Conservation (phyloP, 1,139 yeast genomes). For the Zygosaccharomyces sapae region DNA sequence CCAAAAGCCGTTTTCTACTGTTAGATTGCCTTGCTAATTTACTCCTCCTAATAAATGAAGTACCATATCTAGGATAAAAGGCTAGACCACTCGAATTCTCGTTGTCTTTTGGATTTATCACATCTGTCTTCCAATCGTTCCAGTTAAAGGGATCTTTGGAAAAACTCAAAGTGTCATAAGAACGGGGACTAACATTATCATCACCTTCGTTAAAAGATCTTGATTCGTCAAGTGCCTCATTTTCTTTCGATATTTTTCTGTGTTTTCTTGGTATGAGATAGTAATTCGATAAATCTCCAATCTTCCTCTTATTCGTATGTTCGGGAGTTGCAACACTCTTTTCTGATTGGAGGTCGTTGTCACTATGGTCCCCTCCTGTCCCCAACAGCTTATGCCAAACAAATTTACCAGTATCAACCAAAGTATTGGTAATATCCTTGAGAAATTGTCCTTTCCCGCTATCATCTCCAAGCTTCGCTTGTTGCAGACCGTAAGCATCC, state of each 20-base stretch:
- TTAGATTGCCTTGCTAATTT: conserved; percentile 11
- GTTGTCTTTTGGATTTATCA: conserved; percentile 7
- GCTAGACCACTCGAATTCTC: background rate
- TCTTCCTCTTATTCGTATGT: background rate
- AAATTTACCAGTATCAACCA: conserved; percentile 11
- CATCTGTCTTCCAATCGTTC: conserved; percentile 25
- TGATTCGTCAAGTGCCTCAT: too few species aligned
- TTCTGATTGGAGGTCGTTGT: conserved; percentile 1
- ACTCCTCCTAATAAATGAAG: conserved; percentile 26
- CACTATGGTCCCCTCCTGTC: background rate
- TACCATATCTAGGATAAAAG: conserved; percentile 25
- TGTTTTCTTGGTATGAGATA: conserved; percentile 8
- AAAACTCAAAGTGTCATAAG: conserved; percentile 10
- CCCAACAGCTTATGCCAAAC: conserved; percentile 10
- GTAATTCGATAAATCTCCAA: conserved; percentile 5
- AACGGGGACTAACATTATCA: background rate
- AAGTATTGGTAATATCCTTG: conserved; percentile 7
- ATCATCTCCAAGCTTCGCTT: background rate
- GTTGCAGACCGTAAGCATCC: conserved; percentile 1
- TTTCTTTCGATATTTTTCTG: conserved; percentile 7
- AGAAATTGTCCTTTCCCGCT: conserved; percentile 5
- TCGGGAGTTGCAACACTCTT: background rate
- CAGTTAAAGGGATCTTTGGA: conserved; percentile 33
- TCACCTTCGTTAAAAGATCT: background rate
- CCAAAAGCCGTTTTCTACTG: conserved; percentile 18